Evolutionary conservation across 2,329 filamentous ascomycete species (phyloP).

Genomic region (Trichoderma aggressivum): DNA sequence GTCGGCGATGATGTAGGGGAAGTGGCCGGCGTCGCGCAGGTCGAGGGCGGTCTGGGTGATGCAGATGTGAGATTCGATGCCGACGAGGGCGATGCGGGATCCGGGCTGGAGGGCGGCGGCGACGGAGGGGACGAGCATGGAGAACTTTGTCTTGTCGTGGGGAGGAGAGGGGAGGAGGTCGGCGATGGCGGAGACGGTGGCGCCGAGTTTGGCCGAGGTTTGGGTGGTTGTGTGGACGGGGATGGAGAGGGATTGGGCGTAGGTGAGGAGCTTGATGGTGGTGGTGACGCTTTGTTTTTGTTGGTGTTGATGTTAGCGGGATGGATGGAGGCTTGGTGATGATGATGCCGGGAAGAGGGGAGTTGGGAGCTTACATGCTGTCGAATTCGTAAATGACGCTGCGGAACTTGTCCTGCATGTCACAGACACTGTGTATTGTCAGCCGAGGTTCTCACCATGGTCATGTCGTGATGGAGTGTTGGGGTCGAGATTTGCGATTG

Average conservation of each 20-base stretch:
- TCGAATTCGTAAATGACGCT: constrained; percentile 79
- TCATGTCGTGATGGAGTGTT: not conserved
- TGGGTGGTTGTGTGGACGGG: constrained; percentile 87
- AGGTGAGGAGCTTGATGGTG: constrained; percentile 64
- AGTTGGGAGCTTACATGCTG: constrained; percentile 59
- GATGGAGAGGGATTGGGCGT: constrained; percentile 63
- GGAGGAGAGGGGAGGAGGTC: constrained; percentile 52
- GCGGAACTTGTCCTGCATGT: constrained; percentile 92
- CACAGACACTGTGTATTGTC: constrained; percentile 67
- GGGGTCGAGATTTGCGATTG: not conserved
- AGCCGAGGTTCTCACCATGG: not conserved
- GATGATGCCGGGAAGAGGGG: not conserved
- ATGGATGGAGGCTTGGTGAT: not conserved
- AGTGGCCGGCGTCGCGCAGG: constrained; percentile 68
- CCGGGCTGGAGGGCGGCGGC: constrained; percentile 35
- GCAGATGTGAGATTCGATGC: constrained; percentile 93
- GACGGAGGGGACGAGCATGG: constrained; percentile 76
- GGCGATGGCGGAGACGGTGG: constrained; percentile 70
- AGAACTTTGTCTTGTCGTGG: constrained; percentile 85
- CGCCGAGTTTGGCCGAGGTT: constrained; percentile 71
- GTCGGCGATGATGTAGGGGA: constrained; percentile 84
- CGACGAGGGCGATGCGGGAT: constrained; percentile 71
- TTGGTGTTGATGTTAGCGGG: not conserved
- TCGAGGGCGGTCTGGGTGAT: constrained; percentile 90
- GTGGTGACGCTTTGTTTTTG: constrained; percentile 53